A percentile compares a stretch with the other conserved stretches of the same genome.
Conservation (phyloP, 116 monocot species). For the Cymodocea nodosa region DNA sequence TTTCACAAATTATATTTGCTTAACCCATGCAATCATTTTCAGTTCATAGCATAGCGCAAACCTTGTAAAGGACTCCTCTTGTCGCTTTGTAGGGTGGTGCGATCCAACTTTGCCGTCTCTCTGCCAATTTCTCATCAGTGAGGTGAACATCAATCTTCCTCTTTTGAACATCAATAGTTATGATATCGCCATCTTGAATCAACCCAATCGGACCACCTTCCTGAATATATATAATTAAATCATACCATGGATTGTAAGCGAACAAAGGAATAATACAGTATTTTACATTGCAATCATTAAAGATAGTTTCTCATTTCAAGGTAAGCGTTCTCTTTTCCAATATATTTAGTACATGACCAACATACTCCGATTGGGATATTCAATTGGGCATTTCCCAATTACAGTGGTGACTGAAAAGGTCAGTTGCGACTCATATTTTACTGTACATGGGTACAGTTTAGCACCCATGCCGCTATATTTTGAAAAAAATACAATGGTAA, state of each 20-base stretch:
- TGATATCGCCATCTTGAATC: slow-evolving; percentile 67
- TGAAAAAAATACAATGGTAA: too few relatives aligned
- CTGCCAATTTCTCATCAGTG: slow-evolving; percentile 54
- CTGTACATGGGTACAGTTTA: too few relatives aligned
- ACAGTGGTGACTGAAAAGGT: too few relatives aligned
- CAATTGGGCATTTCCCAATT: too few relatives aligned
- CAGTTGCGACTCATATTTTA: too few relatives aligned
- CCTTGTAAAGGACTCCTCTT: slow-evolving; percentile 83
- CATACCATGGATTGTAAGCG: not conserved
- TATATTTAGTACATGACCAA: too few relatives aligned
- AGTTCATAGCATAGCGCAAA: slow-evolving; percentile 7
- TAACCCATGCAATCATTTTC: not conserved
- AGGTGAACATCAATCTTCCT: slow-evolving; percentile 71
- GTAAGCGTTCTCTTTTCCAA: too few relatives aligned
- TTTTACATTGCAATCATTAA: too few relatives aligned
- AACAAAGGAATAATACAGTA: too few relatives aligned
- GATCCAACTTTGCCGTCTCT: slow-evolving; percentile 64
- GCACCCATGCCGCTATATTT: too few relatives aligned
- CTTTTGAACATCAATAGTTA: slow-evolving; percentile 73
- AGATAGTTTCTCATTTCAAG: too few relatives aligned
- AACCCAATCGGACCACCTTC: slow-evolving; percentile 96
- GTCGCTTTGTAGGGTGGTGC: slow-evolving; percentile 62
- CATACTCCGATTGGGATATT: too few relatives aligned
- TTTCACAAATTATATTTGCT: not conserved
- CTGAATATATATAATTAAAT: slow-evolving; percentile 17